Base-by-base conservation (phyloP, 2,329 filamentous ascomycete species). In the Sclerotinia minor region DNA sequence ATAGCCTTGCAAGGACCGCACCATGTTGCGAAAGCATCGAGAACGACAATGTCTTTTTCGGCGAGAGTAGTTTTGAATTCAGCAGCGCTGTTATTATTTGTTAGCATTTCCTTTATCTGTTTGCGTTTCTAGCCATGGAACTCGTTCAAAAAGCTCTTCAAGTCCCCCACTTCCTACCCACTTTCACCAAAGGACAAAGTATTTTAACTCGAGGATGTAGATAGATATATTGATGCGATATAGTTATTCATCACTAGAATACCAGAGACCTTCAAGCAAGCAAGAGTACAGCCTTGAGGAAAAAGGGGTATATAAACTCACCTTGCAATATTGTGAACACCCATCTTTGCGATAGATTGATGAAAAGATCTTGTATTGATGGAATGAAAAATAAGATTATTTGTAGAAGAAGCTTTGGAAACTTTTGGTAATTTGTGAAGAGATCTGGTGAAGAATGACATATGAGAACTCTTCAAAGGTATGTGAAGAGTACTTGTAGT, bases 1-100 rank as follows among this genome's bases (percentile, higher is more conserved):
- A 97, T 95, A 75, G 89, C 85, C 84, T 94, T 97, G 90, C 94
- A 98, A 69, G 94, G 94, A 69, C 92, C 93, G 83, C 94, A 98
- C 94, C 94, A 97, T 71, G 83, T 87, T 67, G 94, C 94, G 80
- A 90, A 93, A 82, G 88, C 93, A 83, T 98, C 94, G 76, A 98
- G 82, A 70, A 97, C 82, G 74, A 96, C 85, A 72, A 91, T 79
- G 65, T 83, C 83, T 76, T 87, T 82, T 74, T 81, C 76, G 67
- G 81, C 77, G 69, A 89, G 74, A 68, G 84, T 84, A 44, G 79
- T 75, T 67, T 85, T 78, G 79, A 87, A 93, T 41, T 88, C 85
- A 32, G 80, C 76, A 77, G 83, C 85, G 72, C 88, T 91, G 71
- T 70, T 66, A 15, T 26, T 15, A 1, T 24, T 35, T 60, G 67